Percentiles rank a stretch among this genome's conserved stretches.
phyloP scores from a whole-genome alignment of 1,284 basidiomycete genomes.

The Trichosporon faecale region DNA sequence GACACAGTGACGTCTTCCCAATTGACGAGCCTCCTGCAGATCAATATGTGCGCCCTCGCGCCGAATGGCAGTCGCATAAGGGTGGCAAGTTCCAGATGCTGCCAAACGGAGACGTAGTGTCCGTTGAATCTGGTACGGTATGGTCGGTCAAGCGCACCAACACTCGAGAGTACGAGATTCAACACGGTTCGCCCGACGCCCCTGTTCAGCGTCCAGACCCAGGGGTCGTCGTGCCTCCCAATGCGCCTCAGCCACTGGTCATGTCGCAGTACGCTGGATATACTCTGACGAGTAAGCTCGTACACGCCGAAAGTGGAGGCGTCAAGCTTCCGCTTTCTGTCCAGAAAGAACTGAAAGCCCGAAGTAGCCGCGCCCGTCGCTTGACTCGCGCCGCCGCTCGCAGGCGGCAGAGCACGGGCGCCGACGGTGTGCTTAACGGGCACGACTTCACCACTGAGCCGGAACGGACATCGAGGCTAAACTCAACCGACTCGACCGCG shows the following conservation, averaged over 20 bases:
- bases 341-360: slow-evolving; percentile 18
- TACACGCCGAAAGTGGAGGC: slow-evolving; percentile 48
- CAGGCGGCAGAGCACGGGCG: slow-evolving; percentile 18
- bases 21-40: slow-evolving; percentile 6
- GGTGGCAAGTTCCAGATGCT: slow-evolving; percentile 47
- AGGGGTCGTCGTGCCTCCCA: not conserved
- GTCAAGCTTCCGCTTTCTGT: slow-evolving; percentile 37
- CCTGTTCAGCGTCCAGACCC: not conserved
- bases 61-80: slow-evolving; percentile 47
- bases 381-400: slow-evolving; percentile 19
- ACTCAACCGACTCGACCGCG: slow-evolving; percentile 7
- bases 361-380: slow-evolving; percentile 19
- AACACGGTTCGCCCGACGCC: slow-evolving; percentile 25
- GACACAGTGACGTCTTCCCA: slow-evolving; percentile 7
- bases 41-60: slow-evolving; percentile 21
- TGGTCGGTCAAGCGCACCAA: slow-evolving; percentile 40
- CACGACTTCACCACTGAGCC: not conserved
- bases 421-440: slow-evolving; percentile 11
- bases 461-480: not conserved
- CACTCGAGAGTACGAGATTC: slow-evolving; percentile 46
- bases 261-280: slow-evolving; percentile 14
- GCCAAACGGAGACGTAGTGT: slow-evolving; percentile 43
- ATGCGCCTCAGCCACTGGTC: slow-evolving; percentile 15
- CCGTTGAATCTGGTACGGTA: slow-evolving; percentile 34
- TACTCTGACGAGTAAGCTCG: slow-evolving; percentile 37